Percentiles rank a stretch among this genome's conserved stretches.
phyloP scores from a whole-genome alignment of 2,329 filamentous ascomycete species.

The Mariannaea elegans region DNA sequence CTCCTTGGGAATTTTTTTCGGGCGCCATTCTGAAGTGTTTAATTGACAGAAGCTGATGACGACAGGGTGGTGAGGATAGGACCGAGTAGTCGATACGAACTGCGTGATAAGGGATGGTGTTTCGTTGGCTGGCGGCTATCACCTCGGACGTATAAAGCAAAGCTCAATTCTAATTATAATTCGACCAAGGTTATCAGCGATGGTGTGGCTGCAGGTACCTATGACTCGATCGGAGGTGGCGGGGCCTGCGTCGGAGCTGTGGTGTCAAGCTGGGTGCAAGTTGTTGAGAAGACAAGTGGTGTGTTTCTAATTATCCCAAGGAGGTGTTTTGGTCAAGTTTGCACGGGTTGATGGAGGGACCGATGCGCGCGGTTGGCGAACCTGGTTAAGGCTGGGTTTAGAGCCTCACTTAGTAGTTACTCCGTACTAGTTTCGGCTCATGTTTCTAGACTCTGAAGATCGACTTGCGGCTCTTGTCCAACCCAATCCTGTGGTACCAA shows the following conservation, averaged over 20 bases:
- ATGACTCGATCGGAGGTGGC: not conserved
- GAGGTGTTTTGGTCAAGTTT: not conserved
- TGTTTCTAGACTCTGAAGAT: too few relatives aligned
- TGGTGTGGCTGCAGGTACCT: not conserved
- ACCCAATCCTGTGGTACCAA: too few relatives aligned
- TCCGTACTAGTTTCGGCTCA: too few relatives aligned
- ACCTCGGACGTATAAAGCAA: not conserved
- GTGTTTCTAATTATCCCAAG: not conserved
- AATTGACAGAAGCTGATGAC: slow-evolving; percentile 5
- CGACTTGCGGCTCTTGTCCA: too few relatives aligned
- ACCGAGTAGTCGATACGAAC: not conserved
- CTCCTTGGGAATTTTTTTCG: slow-evolving; percentile 15
- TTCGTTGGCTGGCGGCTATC: slow-evolving; percentile 1
- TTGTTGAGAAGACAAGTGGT: not conserved
- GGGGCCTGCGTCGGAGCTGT: too few relatives aligned
- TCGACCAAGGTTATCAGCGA: not conserved
- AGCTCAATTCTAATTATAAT: not conserved
- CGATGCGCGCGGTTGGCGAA: too few relatives aligned
- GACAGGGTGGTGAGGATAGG: not conserved
- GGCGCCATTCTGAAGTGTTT: slow-evolving; percentile 22
- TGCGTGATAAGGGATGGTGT: not conserved
- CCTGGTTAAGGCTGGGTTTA: too few relatives aligned
- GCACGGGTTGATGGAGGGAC: not conserved
- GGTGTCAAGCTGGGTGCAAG: not conserved
- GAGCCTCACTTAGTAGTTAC: too few relatives aligned